Base-by-base conservation (phyloP, 768 basidiomycete genomes). In the Tubosaeta brunneosetosa region DNA sequence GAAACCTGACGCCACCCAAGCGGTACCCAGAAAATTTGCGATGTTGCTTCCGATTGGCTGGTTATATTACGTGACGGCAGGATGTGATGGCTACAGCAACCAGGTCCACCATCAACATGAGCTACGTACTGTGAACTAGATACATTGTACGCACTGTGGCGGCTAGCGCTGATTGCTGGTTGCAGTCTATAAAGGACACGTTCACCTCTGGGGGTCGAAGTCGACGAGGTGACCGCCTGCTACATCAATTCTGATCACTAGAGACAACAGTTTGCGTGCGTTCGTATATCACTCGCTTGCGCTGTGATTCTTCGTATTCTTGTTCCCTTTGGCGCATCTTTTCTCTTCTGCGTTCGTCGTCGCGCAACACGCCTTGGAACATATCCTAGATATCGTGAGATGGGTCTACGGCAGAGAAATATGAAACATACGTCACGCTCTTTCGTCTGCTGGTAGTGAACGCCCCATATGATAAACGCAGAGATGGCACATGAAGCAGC, bases 341-440 rank as follows among this genome's bases (percentile, higher is more conserved):
- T 62, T 84, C 80, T 61, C 69, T 74, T 55, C 88, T 75, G 25
- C 92, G 84, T 61, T 84, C 88, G 62, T 97, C 94, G 65, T 97
- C 94, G 47, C 84, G 81, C 43, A 95, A 63, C 3, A 97, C 94
- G 25, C 94, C 94, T 64, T 86, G 77, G 65, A 89, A 95, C 94
- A 97, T 97, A 27, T 74, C 84, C 94, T 97, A 54, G 27, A 22
- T 37, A 51, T 34, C 22, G 17, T 68, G 19, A 67, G 49, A 22
- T 25, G 14, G 8, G 14, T n/a, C n/a, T 7, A 22, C 12, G 32
- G 17, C 2, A 44, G 14, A 27, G 6, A 43, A 3, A 47, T 8
- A 32, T 2, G 13, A 44, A 6, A 57, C 55, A 56, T 57, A 93
- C 94, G 60, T 91, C 82, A 51, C 85, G 85, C 69, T 97, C 93